These are phyloP conservation scores for Ceratopteris richardii DNA, from an alignment of 75 land plant genomes.

Conservation along the genomic window DNA sequence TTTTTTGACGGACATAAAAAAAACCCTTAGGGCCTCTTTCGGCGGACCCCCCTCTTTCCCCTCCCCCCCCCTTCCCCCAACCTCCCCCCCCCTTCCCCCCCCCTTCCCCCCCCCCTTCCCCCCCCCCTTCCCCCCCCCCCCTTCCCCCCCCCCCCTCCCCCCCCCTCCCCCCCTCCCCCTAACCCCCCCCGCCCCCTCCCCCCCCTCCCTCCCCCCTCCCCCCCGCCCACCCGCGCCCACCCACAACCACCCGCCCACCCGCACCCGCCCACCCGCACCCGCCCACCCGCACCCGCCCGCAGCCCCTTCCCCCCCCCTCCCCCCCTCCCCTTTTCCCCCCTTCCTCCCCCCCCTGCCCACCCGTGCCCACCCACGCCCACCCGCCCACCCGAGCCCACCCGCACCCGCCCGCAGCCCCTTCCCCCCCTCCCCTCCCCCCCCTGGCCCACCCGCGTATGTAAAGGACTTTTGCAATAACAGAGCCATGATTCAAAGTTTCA, in stretches of 20 bases:
- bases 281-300: too few relatives aligned
- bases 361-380: too few relatives aligned
- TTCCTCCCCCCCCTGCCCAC: neutral
- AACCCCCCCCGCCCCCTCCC: neutral
- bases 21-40: conserved; percentile 1
- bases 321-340: neutral
- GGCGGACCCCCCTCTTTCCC: neutral
- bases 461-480: too few relatives aligned
- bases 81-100: neutral
- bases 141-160: neutral
- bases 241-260: too few relatives aligned
- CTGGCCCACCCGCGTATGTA: too few relatives aligned
- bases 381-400: too few relatives aligned
- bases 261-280: too few relatives aligned
- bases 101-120: neutral
- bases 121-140: neutral
- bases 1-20: too few relatives aligned
- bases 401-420: too few relatives aligned
- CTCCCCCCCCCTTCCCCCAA: neutral
- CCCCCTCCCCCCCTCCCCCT: neutral
- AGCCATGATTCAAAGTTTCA: too few relatives aligned
- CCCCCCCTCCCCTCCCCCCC: conserved; percentile 3
- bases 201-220: neutral
- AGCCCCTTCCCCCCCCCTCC: too few relatives aligned
- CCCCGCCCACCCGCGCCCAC: too few relatives aligned